Evolutionary conservation across 1,284 basidiomycete species (phyloP).

Genomic region (Gomphus bonarii): DNA sequence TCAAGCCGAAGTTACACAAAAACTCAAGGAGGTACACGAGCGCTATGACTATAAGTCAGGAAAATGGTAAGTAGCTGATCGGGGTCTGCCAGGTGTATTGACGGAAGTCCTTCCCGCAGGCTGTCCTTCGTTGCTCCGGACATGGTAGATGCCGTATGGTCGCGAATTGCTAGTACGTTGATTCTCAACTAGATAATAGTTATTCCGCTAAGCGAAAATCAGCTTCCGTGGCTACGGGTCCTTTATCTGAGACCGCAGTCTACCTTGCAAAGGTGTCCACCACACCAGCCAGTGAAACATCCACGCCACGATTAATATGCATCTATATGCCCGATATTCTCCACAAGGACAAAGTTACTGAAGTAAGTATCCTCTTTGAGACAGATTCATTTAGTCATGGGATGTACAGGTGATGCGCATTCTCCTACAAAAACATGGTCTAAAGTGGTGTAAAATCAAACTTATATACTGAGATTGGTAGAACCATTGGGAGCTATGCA

Average conservation of each 20-base stretch:
- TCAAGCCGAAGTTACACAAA: slow-evolving; percentile 44
- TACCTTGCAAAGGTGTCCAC: slow-evolving; percentile 55
- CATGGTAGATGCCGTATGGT: slow-evolving; percentile 53
- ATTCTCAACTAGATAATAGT: background rate
- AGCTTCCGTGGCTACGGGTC: slow-evolving; percentile 54
- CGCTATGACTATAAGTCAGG: slow-evolving; percentile 43
- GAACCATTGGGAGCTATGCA: background rate
- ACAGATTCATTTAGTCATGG: background rate
- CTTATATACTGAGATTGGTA: slow-evolving; percentile 54
- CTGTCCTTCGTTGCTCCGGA: slow-evolving; percentile 50
- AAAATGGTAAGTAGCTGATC: slow-evolving; percentile 43
- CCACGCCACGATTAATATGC: slow-evolving; percentile 54
- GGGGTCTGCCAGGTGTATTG: background rate
- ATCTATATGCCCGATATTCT: slow-evolving; percentile 64
- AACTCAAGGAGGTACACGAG: slow-evolving; percentile 46
- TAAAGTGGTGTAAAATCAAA: slow-evolving; percentile 59
- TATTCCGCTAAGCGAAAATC: background rate
- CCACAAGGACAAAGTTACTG: slow-evolving; percentile 44
- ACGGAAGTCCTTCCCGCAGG: slow-evolving; percentile 26
- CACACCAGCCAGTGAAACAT: slow-evolving; percentile 34
- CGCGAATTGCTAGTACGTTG: slow-evolving; percentile 39
- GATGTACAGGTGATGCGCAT: slow-evolving; percentile 50
- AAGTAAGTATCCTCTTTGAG: slow-evolving; percentile 27
- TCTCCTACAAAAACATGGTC: slow-evolving; percentile 50
- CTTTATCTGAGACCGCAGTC: slow-evolving; percentile 44